Evolutionary conservation across 345 rosid species (phyloP), one percentile per base, ranked within the genome.

Genomic region (Aurinia saxatilis): DNA sequence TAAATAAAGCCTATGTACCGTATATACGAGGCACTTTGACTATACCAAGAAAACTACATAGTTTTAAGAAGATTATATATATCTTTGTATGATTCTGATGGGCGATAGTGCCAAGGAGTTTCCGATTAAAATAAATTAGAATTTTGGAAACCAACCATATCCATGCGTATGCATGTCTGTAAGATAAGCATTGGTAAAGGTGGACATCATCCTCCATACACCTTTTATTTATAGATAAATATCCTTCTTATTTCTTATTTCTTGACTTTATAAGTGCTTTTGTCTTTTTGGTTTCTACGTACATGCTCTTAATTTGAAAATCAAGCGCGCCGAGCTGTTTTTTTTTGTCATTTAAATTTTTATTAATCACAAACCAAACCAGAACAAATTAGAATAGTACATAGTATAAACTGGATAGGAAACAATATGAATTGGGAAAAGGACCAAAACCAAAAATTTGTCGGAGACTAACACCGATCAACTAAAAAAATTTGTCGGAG

Each of bases 131-230:
- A 52, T 60, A 52, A 35, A 14, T 10, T 36, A 40, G 65, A 50
- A 40, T 35, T 4, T 19, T 17, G 55, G 40, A 46, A 52, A 53
- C 62, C 54, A 68, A 46, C 31, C 55, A 52, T 10, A 53, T 52
- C 8, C 13, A 51, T 68, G 67, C 72, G 72, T 67, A 60, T 52
- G 73, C 67, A 52, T 45, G 57, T 27, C 25, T 35, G 55, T 53
- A 23, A 46, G 67, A 60, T 68, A 68, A 60, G 51, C 23, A 49
- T 19, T 59, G 13, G 48, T 31, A 11, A 40, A 39, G 51, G 44
- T 67, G 52, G 46, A 25, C 60, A 60, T 50, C 55, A 52, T 53
- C 56, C 34, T 60, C 67, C 67, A 51, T 27, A 68, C 61, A 60
- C 49, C 7, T 27, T 27, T 44, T 35, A 21, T 34, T 27, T 23